These are phyloP conservation scores for Thielaviopsis punctulata DNA, from an alignment of 2,329 filamentous ascomycete species.

Conservation along the genomic window DNA sequence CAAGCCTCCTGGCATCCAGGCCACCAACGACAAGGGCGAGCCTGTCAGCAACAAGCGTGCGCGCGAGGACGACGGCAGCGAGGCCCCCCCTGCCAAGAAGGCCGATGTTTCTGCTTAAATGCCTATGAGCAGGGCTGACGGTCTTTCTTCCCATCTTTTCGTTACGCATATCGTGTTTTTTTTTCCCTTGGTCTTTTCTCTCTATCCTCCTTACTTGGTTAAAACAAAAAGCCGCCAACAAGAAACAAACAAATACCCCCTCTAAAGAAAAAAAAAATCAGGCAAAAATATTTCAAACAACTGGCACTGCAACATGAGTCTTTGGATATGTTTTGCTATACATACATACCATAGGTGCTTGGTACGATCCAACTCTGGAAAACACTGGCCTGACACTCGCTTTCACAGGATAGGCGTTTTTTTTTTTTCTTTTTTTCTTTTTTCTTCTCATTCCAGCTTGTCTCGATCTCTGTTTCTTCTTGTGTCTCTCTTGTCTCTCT, in stretches of 20 bases:
- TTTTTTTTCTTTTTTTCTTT: neutral
- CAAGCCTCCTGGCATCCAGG: conserved; percentile 27
- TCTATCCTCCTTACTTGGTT: neutral
- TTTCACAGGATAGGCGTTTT: conserved; percentile 11
- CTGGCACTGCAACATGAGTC: neutral
- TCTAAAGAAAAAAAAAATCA: neutral
- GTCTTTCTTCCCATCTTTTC: neutral
- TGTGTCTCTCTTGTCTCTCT: neutral
- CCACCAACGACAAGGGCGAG: conserved; percentile 24
- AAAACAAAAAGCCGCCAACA: neutral
- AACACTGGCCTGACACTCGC: neutral
- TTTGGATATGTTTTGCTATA: too few species aligned
- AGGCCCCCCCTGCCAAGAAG: conserved; percentile 39
- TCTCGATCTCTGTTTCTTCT: neutral
- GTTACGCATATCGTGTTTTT: neutral
- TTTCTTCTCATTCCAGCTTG: neutral
- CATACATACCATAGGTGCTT: neutral
- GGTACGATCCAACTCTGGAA: neutral
- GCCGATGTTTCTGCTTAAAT: conserved; percentile 28
- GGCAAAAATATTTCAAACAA: neutral
- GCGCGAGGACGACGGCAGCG: conserved; percentile 32
- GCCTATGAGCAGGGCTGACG: neutral
- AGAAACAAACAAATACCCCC: too few species aligned
- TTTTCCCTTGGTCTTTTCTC: neutral
- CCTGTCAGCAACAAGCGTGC: conserved; percentile 33